A percentile compares a stretch with the other conserved stretches of the same genome.
Evolutionary conservation across 352 stramenopile genomes (phyloP).

Genomic region (Pythium periplocum): DNA sequence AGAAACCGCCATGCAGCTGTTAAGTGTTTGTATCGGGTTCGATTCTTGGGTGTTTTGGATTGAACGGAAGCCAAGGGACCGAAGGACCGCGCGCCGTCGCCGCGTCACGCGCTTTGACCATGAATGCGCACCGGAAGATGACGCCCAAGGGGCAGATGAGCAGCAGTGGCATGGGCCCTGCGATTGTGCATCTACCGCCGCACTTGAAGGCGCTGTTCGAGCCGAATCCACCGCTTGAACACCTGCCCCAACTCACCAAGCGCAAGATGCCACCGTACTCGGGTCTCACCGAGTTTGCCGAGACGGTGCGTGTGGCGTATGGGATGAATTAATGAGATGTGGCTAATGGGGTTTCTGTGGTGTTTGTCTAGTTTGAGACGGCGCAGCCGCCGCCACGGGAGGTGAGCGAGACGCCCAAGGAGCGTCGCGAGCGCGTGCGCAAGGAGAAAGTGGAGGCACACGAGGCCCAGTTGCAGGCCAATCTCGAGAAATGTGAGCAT

Average conservation of each 20-base stretch:
- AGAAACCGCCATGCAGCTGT: too few relatives aligned
- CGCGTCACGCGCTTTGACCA: constrained; percentile 4
- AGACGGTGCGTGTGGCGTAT: constrained; percentile 15
- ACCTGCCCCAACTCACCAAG: constrained; percentile 70
- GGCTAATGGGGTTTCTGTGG: neutral
- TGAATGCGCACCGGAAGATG: constrained; percentile 84
- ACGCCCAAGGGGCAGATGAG: constrained; percentile 88
- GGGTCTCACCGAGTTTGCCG: constrained; percentile 38
- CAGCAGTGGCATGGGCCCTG: constrained; percentile 79
- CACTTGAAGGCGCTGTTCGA: constrained; percentile 83
- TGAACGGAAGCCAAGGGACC: too few relatives aligned
- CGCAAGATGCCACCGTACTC: constrained; percentile 85
- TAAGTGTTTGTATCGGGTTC: too few relatives aligned
- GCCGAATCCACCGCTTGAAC: constrained; percentile 65
- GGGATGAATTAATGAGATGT: neutral
- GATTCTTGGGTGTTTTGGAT: too few relatives aligned
- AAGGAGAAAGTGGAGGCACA: constrained; percentile 52
- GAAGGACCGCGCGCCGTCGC: too few relatives aligned
- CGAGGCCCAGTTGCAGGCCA: constrained; percentile 61
- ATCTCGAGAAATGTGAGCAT: constrained; percentile 50
- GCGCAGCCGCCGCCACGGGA: constrained; percentile 46
- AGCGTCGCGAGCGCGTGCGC: constrained; percentile 55
- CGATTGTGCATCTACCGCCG: constrained; percentile 72
- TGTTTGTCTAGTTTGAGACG: constrained; percentile 43
- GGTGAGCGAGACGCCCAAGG: constrained; percentile 73